Base-by-base conservation (phyloP, 345 rosid species). In the Sonneratia caseolaris region DNA sequence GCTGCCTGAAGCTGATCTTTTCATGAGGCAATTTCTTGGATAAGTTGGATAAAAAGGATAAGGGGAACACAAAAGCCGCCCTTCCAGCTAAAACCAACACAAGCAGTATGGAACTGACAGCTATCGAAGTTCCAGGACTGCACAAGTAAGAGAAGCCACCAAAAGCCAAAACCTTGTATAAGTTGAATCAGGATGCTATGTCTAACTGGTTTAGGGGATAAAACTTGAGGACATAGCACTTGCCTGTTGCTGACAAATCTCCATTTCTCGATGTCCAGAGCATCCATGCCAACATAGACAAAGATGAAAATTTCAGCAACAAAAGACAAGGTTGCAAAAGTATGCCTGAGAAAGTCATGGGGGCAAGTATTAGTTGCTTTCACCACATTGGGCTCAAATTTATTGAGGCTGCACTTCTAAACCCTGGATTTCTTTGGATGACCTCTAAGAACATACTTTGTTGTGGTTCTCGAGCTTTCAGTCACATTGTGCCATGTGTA, bases 211-310 rank as follows among this genome's bases (percentile, higher is more conserved):
- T 40, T 1, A n/a, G 32, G 68, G 32, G 32, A 36, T 37, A 61
- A 45, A 72, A 32, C 42, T 27, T 22, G 1, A 49, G 48, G 57
- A 56, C 5, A 51, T 45, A 16, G 21, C 32, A 27, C 76, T 32
- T 75, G 85, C 96, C 90, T 88, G 70, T 88, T 84, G 69, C 90
- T 96, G 38, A 87, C 97, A 47, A 83, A 88, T 81, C 85, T 83
- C 99, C 99, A 96, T 77, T 96, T 92, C 79, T 96, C 99, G 55
- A 90, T 95, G 86, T 95, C 99, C 87, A 95, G 79, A 42, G 99
- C 99, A 88, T 92, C 99, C 98, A 95, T 95, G 12, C 99, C 99
- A 4, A 95, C 99, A 79, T 95, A 95, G 68, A 95, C 85, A 83
- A 95, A 95, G 68, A 95, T 90, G 78, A 92, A 95, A 69, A 81